Conservation (phyloP, 2,329 filamentous ascomycete genomes). For the Pezizomycotina sp. region DNA sequence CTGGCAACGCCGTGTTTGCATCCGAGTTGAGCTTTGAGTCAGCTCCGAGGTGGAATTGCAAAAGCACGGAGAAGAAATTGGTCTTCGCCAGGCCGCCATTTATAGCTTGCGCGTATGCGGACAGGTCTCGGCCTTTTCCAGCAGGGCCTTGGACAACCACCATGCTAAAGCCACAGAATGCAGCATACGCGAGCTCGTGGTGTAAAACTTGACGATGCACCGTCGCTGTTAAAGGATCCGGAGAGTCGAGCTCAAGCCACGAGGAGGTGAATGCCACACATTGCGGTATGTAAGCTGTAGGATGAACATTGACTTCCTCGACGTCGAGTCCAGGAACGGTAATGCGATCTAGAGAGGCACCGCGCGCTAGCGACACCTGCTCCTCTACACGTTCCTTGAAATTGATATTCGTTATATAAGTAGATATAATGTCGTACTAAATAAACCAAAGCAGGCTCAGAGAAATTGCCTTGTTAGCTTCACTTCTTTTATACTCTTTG, state of each 20-base stretch:
- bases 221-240: conserved; percentile 51
- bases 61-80: conserved; percentile 68
- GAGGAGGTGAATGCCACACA: conserved; percentile 30
- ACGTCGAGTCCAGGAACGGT: conserved; percentile 40
- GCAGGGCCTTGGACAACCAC: conserved; percentile 67
- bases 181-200: conserved; percentile 83
- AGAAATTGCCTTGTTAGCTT: no score
- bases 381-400: conserved; percentile 54
- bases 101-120: conserved; percentile 70
- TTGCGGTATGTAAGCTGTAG: conserved; percentile 31
- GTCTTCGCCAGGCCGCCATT: conserved; percentile 62
- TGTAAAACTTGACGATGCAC: conserved; percentile 67
- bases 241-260: conserved; percentile 25
- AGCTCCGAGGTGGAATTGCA: conserved; percentile 45
- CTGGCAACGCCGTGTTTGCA: conserved; percentile 29
- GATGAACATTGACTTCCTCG: conserved; percentile 31
- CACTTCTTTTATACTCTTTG: no score
- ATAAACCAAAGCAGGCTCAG: no score
- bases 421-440: conserved; percentile 64
- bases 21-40: conserved; percentile 30
- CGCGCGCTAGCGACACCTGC: conserved; percentile 28
- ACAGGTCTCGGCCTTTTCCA: conserved; percentile 41
- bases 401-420: conserved; percentile 56
- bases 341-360: conserved; percentile 33
- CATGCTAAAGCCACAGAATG: conserved; percentile 78